A percentile compares a stretch with the other conserved stretches of the same genome.
Evolutionary conservation across 805 yeast species (phyloP).

Genomic region (Candida awuae): DNA sequence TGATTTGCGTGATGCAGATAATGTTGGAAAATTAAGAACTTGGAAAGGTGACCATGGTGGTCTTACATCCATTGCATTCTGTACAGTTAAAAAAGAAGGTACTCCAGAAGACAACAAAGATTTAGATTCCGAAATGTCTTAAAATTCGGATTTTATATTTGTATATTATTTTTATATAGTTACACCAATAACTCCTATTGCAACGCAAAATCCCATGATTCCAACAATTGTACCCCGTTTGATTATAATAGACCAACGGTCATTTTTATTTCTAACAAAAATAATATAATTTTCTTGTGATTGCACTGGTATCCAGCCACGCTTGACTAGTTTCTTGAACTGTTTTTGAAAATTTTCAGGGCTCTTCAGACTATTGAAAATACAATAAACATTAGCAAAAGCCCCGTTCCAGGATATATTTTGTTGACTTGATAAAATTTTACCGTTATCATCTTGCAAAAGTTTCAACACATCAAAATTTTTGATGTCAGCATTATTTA

Average conservation of each 20-base stretch:
- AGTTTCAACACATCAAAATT: neutral
- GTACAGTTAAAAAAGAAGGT: conserved; percentile 27
- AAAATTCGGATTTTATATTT: neutral
- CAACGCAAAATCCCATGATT: neutral
- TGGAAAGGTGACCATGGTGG: conserved; percentile 89
- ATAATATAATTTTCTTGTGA: conserved; percentile 36
- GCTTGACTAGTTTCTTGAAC: conserved; percentile 10
- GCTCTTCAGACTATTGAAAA: neutral
- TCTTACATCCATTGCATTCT: conserved; percentile 50
- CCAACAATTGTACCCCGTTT: neutral
- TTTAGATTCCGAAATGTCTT: conserved; percentile 8
- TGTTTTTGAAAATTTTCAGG: neutral
- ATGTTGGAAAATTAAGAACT: conserved; percentile 49
- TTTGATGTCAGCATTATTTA: neutral
- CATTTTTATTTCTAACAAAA: conserved; percentile 29
- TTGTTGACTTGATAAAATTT: neutral
- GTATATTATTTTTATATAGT: neutral
- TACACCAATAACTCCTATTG: neutral
- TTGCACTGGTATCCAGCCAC: conserved; percentile 50
- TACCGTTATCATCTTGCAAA: conserved; percentile 6
- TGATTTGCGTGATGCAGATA: conserved; percentile 52
- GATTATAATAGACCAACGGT: neutral
- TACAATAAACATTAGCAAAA: neutral
- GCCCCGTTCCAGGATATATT: conserved; percentile 5
- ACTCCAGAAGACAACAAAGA: conserved; percentile 9